These are phyloP conservation scores for Aspergillus brasiliensis DNA, from an alignment of 2,329 filamentous ascomycete genomes.

Conservation along the genomic window DNA sequence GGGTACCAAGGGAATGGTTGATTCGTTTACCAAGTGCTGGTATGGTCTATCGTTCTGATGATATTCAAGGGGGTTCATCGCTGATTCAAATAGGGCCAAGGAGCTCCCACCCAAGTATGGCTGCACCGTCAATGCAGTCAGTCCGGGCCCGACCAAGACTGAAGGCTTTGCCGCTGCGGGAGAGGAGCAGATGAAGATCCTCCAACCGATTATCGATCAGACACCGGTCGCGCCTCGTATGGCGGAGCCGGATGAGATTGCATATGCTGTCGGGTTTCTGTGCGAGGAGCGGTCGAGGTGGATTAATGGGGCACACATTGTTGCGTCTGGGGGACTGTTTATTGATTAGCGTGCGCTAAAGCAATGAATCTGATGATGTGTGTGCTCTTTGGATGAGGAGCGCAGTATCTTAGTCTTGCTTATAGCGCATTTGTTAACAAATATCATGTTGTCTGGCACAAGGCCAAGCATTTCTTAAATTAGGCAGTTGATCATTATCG, in stretches of 20 bases:
- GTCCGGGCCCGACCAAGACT: slow-evolving; percentile 48
- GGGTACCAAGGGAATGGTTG: slow-evolving; percentile 54
- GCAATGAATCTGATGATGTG: no score
- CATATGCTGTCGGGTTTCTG: slow-evolving; percentile 50
- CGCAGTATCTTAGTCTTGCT: no score
- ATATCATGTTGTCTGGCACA: no score
- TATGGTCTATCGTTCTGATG: slow-evolving; percentile 8
- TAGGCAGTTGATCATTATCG: no score
- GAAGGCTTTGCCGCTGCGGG: slow-evolving; percentile 37
- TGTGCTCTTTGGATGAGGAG: no score
- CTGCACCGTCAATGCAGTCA: slow-evolving; percentile 51
- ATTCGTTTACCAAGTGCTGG: slow-evolving; percentile 51
- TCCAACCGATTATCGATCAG: slow-evolving; percentile 47
- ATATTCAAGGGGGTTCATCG: no score
- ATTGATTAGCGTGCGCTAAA: not conserved
- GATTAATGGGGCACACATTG: slow-evolving; percentile 49
- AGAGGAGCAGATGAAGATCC: slow-evolving; percentile 45
- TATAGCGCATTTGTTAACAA: no score
- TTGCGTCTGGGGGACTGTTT: slow-evolving; percentile 36
- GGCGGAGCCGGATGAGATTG: slow-evolving; percentile 51
- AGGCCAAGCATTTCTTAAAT: no score
- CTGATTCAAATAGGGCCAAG: slow-evolving; percentile 30
- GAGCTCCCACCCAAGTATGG: slow-evolving; percentile 50
- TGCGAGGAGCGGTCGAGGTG: slow-evolving; percentile 49
- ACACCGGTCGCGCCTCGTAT: slow-evolving; percentile 49